These are phyloP conservation scores for Colletotrichum liaoningense DNA, from an alignment of 2,329 filamentous ascomycete species.

Conservation along the genomic window DNA sequence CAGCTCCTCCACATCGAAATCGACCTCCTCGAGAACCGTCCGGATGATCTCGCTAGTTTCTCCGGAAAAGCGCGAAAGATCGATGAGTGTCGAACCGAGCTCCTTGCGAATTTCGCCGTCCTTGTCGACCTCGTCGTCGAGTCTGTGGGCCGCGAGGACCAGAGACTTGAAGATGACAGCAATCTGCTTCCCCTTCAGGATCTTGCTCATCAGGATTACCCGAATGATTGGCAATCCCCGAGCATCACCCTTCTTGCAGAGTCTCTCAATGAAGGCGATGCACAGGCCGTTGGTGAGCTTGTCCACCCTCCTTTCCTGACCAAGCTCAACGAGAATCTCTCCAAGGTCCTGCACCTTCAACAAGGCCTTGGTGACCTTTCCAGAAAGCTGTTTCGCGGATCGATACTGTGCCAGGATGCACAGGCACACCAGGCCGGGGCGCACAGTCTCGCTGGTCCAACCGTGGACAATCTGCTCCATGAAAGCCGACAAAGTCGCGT, in stretches of 20 bases:
- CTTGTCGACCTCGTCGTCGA: conserved; percentile 65
- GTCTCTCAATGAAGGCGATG: conserved; percentile 70
- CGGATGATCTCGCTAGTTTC: conserved; percentile 73
- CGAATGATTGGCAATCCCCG: conserved; percentile 70
- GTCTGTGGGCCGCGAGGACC: conserved; percentile 68
- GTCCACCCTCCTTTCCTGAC: conserved; percentile 74
- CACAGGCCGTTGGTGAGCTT: conserved; percentile 80
- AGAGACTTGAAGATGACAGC: conserved; percentile 75
- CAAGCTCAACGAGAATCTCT: conserved; percentile 70
- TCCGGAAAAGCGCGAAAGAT: conserved; percentile 69
- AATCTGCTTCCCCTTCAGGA: conserved; percentile 73
- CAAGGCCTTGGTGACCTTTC: conserved; percentile 75
- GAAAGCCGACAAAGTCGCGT: conserved; percentile 83
- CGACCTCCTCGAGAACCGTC: conserved; percentile 72
- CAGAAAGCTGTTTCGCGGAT: conserved; percentile 75
- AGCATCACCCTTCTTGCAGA: conserved; percentile 69
- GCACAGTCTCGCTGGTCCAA: conserved; percentile 79
- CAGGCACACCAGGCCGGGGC: conserved; percentile 81
- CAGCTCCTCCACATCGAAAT: conserved; percentile 78
- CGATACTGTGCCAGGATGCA: conserved; percentile 86
- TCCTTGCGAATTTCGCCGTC: conserved; percentile 69
- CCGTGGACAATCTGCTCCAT: conserved; percentile 89
- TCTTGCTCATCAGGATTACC: conserved; percentile 67
- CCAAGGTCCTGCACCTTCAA: conserved; percentile 72
- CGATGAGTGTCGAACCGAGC: conserved; percentile 75